Percentiles rank a stretch among this genome's conserved stretches.
phyloP scores from a whole-genome alignment of 352 stramenopile genomes.

The Peronospora destructor region DNA sequence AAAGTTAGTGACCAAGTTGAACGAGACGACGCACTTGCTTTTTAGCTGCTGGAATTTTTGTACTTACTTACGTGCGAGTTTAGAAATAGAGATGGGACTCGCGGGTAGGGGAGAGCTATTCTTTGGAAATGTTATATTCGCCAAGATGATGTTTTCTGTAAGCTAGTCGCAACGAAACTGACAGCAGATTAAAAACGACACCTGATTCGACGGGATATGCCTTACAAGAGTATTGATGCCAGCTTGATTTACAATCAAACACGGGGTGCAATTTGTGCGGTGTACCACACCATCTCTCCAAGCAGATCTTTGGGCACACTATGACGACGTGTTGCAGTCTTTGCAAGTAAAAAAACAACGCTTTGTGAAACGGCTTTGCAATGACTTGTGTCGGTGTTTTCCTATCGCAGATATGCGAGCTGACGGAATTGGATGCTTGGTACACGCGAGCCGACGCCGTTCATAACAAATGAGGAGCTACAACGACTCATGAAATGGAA shows the following conservation, averaged over 20 bases:
- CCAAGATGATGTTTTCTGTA: background rate
- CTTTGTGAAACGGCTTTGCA: background rate
- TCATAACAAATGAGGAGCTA: slow-evolving; percentile 50
- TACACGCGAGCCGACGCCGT: slow-evolving; percentile 46
- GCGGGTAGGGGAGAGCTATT: slow-evolving; percentile 6
- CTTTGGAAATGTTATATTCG: background rate
- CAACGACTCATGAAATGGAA: slow-evolving; percentile 76
- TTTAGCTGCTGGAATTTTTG: slow-evolving; percentile 20
- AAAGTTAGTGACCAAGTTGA: slow-evolving; percentile 1
- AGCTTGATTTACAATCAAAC: background rate
- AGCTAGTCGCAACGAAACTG: no score
- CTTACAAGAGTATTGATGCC: background rate
- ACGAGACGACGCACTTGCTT: background rate
- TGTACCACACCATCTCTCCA: slow-evolving; percentile 12
- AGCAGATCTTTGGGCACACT: slow-evolving; percentile 29
- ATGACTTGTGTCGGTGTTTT: slow-evolving; percentile 4
- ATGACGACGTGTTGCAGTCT: slow-evolving; percentile 34
- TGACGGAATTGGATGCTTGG: slow-evolving; percentile 56
- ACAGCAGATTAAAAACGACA: background rate
- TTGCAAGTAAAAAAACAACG: slow-evolving; percentile 22
- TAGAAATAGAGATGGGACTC: slow-evolving; percentile 18
- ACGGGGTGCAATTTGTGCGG: background rate
- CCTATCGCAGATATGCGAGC: slow-evolving; percentile 38
- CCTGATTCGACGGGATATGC: background rate
- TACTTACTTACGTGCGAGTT: slow-evolving; percentile 9